Base-by-base conservation (phyloP, 129 eudicot genomes). In the Tagetes patula region DNA sequence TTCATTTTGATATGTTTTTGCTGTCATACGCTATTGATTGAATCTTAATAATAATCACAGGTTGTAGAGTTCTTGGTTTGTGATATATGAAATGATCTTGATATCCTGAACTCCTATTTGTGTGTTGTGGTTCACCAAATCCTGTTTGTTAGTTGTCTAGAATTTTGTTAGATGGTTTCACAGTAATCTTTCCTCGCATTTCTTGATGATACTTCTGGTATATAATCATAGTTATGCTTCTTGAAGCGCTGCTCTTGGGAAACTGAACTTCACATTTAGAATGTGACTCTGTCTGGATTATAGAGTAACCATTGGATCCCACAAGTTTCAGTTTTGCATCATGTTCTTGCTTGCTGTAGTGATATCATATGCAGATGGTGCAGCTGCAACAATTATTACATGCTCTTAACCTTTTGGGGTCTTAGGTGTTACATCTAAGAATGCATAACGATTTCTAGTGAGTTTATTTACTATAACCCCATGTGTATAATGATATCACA, bases 321-420 rank as follows among this genome's bases (percentile, higher is more conserved):
- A 13, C 27, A n/a, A 36, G 32, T 12, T 38, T 12, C 43, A 14
- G 31, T 39, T 38, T 63, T n/a, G 36, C 20, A 62, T 62, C 14
- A 6, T 31, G 77, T 53, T 13, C 7, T 5, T 70, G 54, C 49
- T 50, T 75, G 65, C 13, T 32, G 9, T 70, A 84, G 43, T 82
- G 83, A 53, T 84, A 78, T 48, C 88, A 89, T 20, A 74, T 65
- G 87, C 86, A 82, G 87, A 40, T 37, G 75, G 62, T 76, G 77
- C 89, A 80, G 72, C 75, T 65, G 84, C 92, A 79, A 87, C 76
- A 56, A 1, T 48, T 20, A 3, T 82, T 86, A 64, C 89, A 82
- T 80, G 82, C 55, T 83, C 84, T 34, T 32, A 58, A 9, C 65
- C 40, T 58, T 54, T 5, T 55, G 62, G 62, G 36, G 37, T 55